phyloP scores from a whole-genome alignment of 2,329 filamentous ascomycete species.

The Clarireedia paspali region DNA sequence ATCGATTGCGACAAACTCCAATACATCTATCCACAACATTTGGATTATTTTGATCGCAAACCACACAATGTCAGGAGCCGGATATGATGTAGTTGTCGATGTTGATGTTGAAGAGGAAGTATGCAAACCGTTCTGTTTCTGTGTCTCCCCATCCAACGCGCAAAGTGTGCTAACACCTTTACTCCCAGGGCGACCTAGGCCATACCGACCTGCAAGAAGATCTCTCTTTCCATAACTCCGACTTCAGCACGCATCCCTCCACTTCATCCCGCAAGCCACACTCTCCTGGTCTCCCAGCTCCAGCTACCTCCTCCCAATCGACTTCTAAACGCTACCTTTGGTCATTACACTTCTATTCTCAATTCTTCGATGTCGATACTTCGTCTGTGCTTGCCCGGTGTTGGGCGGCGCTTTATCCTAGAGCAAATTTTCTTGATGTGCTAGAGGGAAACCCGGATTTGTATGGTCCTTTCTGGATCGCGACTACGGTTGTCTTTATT shows the following conservation, averaged over 20 bases:
- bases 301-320: slow-evolving; percentile 41
- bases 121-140: slow-evolving; percentile 20
- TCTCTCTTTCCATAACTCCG: slow-evolving; percentile 95
- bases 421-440: slow-evolving; percentile 92
- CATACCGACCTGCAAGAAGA: slow-evolving; percentile 98
- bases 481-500: slow-evolving; percentile 92
- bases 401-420: slow-evolving; percentile 80
- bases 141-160: slow-evolving; percentile 1
- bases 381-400: slow-evolving; percentile 81
- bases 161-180: slow-evolving; percentile 1
- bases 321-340: slow-evolving; percentile 81
- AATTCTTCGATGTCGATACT: slow-evolving; percentile 98
- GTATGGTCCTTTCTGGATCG: slow-evolving; percentile 98
- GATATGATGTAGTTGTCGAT: slow-evolving; percentile 97
- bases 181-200: slow-evolving; percentile 78
- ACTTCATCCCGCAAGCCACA: slow-evolving; percentile 33
- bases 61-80: slow-evolving; percentile 41
- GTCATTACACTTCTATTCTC: slow-evolving; percentile 87
- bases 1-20: not conserved
- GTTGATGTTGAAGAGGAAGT: slow-evolving; percentile 96
- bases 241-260: slow-evolving; percentile 58
- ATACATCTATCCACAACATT: not conserved
- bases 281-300: slow-evolving; percentile 44
- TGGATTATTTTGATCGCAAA: not conserved
- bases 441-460: slow-evolving; percentile 94